Evolutionary conservation across 1,284 basidiomycete species (phyloP), one percentile per base, ranked within the genome.

Genomic region (Xerocomus minutiporus): DNA sequence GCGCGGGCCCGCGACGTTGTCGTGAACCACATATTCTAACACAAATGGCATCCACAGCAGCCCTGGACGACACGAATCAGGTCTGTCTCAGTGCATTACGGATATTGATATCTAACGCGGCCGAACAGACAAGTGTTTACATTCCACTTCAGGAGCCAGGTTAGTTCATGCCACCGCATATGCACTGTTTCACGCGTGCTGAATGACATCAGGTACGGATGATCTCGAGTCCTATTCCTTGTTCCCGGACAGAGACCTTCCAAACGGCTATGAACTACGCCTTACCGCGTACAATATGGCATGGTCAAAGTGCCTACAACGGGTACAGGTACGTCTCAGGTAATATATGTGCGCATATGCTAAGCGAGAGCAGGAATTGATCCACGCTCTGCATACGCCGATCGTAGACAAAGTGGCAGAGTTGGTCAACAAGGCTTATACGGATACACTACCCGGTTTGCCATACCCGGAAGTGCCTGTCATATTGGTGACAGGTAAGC

Each of bases 401-500:
- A 67, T 78, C 17, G 71, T 75, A 11, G 63, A 69, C 11, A 65
- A 62, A 20, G 69, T 83, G 6, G 64, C 75, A 5, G 60, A 74
- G 9, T 60, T 72, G 44, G 70, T 83, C 11, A 58, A 69, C 38
- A 62, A 57, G 7, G 71, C 78, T 8, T 76, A 82, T 56, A 57
- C 58, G 1, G 64, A 74, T 41, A 55, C 64, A 15, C 59, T 79
- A 0, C 72, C 73, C n/a, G 77, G 76, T 15, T 61, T 81, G 23
- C 80, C 81, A 0, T 75, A 75, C 46, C 57, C 71, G 11, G 82
- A 84, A 59, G 59, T 84, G 12, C 79, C 82, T 13, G 71, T 78
- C n/a, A 69, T 83, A 48, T 69, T 77, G 2, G 70, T 88, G 39
- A 77, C 77, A 50, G 77, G 83, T 83, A 57, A 41, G 75, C 59